A percentile compares a stretch with the other conserved stretches of the same genome.
Evolutionary conservation across 2,329 filamentous ascomycete species (phyloP).

Genomic region (Diaporthe aspalathi): DNA sequence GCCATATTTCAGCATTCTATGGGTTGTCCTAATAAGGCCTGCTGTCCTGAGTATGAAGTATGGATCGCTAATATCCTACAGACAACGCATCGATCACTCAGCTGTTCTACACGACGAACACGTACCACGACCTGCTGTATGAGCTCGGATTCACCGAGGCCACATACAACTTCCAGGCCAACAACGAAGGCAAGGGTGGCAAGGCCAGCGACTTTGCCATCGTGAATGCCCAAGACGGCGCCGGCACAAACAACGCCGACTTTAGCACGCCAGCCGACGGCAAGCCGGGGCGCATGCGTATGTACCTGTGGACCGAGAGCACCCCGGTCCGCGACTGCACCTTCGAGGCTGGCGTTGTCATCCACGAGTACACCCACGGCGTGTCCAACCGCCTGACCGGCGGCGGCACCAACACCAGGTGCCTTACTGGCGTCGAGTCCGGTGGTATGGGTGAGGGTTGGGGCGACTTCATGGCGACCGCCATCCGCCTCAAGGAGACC

Average conservation of each 20-base stretch:
- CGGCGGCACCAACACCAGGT: conserved; percentile 64
- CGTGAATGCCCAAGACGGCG: conserved; percentile 67
- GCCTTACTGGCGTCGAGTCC: conserved; percentile 59
- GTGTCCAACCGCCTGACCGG: conserved; percentile 69
- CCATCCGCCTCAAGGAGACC: conserved; percentile 57
- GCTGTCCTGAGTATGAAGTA: too few relatives aligned
- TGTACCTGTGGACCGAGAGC: conserved; percentile 66
- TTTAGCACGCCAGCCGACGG: conserved; percentile 67
- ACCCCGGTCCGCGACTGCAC: conserved; percentile 62
- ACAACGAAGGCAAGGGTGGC: conserved; percentile 67
- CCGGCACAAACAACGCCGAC: conserved; percentile 67
- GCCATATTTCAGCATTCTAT: conserved; percentile 47
- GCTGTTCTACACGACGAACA: conserved; percentile 71
- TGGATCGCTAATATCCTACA: not conserved
- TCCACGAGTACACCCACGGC: conserved; percentile 69
- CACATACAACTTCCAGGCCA: conserved; percentile 70
- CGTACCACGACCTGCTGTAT: conserved; percentile 69
- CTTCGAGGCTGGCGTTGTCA: conserved; percentile 70
- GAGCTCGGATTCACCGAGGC: conserved; percentile 67
- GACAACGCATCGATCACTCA: conserved; percentile 60
- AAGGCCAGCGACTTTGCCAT: conserved; percentile 63
- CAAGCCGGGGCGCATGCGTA: conserved; percentile 64
- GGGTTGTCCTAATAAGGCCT: too few relatives aligned
- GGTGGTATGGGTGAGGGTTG: conserved; percentile 71
- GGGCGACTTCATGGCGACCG: conserved; percentile 66